phyloP scores from a whole-genome alignment of 2,329 filamentous ascomycete genomes.

The Aspergillus aculeatinus region DNA sequence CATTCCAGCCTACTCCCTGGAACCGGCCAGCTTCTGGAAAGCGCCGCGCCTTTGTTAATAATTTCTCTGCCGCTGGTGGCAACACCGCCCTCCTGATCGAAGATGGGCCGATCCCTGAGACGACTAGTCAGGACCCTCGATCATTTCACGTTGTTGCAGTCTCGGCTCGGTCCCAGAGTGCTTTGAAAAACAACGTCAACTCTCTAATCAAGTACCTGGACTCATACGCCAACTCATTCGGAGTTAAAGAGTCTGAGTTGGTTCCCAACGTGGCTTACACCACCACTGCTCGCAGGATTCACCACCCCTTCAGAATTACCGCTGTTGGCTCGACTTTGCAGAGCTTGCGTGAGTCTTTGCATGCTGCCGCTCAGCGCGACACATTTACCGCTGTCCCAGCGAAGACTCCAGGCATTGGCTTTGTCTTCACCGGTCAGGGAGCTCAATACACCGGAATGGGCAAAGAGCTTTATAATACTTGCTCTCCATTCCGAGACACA shows the following conservation, averaged over 20 bases:
- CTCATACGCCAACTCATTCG: slow-evolving; percentile 14
- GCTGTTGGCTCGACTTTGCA: slow-evolving; percentile 24
- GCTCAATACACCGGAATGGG: slow-evolving; percentile 39
- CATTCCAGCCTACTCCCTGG: slow-evolving; percentile 48
- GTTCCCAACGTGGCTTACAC: slow-evolving; percentile 60
- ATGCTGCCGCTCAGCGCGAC: slow-evolving; percentile 11
- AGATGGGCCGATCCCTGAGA: slow-evolving; percentile 52
- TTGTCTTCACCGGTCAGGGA: slow-evolving; percentile 41
- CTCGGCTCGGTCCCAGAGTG: slow-evolving; percentile 47
- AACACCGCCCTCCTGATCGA: slow-evolving; percentile 68
- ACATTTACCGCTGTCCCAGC: slow-evolving; percentile 16
- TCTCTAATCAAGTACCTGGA: slow-evolving; percentile 53
- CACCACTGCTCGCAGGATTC: slow-evolving; percentile 58
- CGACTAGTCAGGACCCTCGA: slow-evolving; percentile 50
- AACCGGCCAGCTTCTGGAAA: slow-evolving; percentile 27
- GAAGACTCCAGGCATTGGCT: slow-evolving; percentile 21
- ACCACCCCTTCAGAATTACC: slow-evolving; percentile 38
- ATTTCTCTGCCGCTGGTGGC: slow-evolving; percentile 69
- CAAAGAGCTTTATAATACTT: slow-evolving; percentile 34
- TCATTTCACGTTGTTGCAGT: slow-evolving; percentile 58
- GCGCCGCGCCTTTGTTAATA: slow-evolving; percentile 58
- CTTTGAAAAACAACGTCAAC: slow-evolving; percentile 57
- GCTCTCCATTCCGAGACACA: slow-evolving; percentile 29
- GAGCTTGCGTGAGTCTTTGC: slow-evolving; percentile 11
- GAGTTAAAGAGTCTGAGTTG: slow-evolving; percentile 47